Base-by-base conservation (phyloP, 352 stramenopile genomes). In the Pythium oligandrum region DNA sequence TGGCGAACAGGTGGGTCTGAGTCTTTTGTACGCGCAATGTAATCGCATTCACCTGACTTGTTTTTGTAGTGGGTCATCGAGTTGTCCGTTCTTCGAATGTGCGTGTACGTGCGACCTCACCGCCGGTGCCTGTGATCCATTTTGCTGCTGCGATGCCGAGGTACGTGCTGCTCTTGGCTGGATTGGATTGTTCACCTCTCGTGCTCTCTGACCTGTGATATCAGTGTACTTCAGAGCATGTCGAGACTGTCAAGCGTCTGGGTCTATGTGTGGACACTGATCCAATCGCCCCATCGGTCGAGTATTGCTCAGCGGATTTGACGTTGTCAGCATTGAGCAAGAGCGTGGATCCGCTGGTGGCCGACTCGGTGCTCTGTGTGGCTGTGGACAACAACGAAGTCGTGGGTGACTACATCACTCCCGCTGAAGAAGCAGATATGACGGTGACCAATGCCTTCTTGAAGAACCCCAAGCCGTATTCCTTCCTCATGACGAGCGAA, bases 101-200 rank as follows among this genome's bases (percentile, higher is more conserved):
- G 31, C 47, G 35, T 82, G 71, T 42, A 53, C 61, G 34, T 82
- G 71, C 45, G 71, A 82, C 31, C 46, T 82, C 49, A 82, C 71
- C 4, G 71, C 71, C 6, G 68, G 68, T 0, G 63, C 60, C 0
- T 82, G 71, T 11, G 71, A 82, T 48, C 48, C 68, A 7, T 68
- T 78, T 50, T 82, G 68, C 63, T 82, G 71, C 66, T 82, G 71
- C 32, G 71, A 82, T 12, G 40, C 31, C 4, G 71, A 82, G 63
- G 71, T 76, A 26, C 10, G 35, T 26, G 17, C 17, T 26, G 17
- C 17, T 26, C 17, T 26, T 26, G 17, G 17, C 17, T 26, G 17
- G 17, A 26, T 26, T 26, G 17, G 17, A 26, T 26, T 26, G 17
- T 26, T 26, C 17, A 26, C 17, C 17, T 26, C 17, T 26, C 17